Evolutionary conservation across 306 rosid species (phyloP).

Genomic region (Vigna trinervia): DNA sequence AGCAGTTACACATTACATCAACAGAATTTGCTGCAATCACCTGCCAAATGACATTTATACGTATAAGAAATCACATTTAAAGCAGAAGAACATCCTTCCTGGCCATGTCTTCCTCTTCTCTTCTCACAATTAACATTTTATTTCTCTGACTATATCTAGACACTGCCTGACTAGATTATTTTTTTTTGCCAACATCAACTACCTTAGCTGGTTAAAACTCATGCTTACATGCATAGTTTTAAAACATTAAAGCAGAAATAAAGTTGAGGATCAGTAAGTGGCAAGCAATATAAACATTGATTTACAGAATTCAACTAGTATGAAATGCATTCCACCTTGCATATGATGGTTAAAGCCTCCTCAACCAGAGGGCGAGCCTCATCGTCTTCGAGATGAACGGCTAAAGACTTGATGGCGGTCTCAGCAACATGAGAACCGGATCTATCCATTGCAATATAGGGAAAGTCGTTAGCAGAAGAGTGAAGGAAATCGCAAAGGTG

Average conservation of each 20-base stretch:
- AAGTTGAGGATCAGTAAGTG: not conserved
- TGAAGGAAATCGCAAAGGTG: conserved; percentile 72
- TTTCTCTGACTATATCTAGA: conserved; percentile 8
- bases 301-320: not conserved
- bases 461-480: conserved; percentile 65
- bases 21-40: conserved; percentile 64
- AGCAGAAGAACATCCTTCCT: conserved; percentile 13
- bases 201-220: not conserved
- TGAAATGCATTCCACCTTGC: conserved; percentile 59
- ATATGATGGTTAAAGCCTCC: conserved; percentile 68
- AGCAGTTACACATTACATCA: conserved; percentile 78
- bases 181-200: conserved; percentile 4
- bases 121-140: not conserved
- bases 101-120: not conserved
- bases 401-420: conserved; percentile 69
- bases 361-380: conserved; percentile 56
- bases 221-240: not conserved
- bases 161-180: not conserved
- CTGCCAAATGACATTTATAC: conserved; percentile 52
- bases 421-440: conserved; percentile 95
- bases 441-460: conserved; percentile 79
- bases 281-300: not conserved
- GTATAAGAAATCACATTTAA: conserved; percentile 8
- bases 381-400: conserved; percentile 64
- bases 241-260: conserved; percentile 12